Evolutionary conservation across 495 filamentous ascomycete genomes (phyloP).

Genomic region (Trichoderma asperelloides): DNA sequence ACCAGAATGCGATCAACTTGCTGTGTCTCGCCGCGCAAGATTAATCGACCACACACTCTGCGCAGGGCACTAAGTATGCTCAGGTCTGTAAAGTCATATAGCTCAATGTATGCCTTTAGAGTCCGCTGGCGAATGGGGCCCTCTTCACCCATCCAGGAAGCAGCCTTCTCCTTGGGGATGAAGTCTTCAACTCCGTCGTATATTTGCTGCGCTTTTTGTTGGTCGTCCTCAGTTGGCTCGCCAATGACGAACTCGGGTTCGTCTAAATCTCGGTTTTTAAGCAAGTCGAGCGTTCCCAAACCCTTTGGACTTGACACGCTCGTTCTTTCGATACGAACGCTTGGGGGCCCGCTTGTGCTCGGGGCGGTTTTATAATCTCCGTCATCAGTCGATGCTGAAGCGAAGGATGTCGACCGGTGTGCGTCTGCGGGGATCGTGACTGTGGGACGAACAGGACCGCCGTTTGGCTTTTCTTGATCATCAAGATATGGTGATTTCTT

Average conservation of each 20-base stretch:
- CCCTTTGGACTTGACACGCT: constrained; percentile 21
- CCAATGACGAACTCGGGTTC: constrained; percentile 38
- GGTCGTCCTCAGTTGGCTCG: constrained; percentile 54
- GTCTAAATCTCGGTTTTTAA: constrained; percentile 33
- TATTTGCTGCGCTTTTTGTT: constrained; percentile 67
- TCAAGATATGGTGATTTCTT: neutral
- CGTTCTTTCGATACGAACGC: constrained; percentile 18
- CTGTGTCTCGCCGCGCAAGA: constrained; percentile 88
- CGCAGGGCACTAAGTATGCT: constrained; percentile 77
- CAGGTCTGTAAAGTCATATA: constrained; percentile 77
- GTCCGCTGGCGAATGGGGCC: constrained; percentile 55
- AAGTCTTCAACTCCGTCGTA: constrained; percentile 80
- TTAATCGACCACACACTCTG: constrained; percentile 69
- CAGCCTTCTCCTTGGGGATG: constrained; percentile 65
- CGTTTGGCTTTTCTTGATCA: neutral
- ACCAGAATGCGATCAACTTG: constrained; percentile 92
- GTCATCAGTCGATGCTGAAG: constrained; percentile 32
- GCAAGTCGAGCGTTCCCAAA: constrained; percentile 13
- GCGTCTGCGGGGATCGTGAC: constrained; percentile 36
- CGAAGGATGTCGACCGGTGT: constrained; percentile 24
- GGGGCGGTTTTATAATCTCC: constrained; percentile 39
- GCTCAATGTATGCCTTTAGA: constrained; percentile 78
- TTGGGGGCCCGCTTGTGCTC: constrained; percentile 35
- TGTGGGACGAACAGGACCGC: constrained; percentile 13
- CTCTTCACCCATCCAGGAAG: constrained; percentile 81